Base-by-base conservation (phyloP, 1,284 basidiomycete species). In the Bondarzewia mesenterica region DNA sequence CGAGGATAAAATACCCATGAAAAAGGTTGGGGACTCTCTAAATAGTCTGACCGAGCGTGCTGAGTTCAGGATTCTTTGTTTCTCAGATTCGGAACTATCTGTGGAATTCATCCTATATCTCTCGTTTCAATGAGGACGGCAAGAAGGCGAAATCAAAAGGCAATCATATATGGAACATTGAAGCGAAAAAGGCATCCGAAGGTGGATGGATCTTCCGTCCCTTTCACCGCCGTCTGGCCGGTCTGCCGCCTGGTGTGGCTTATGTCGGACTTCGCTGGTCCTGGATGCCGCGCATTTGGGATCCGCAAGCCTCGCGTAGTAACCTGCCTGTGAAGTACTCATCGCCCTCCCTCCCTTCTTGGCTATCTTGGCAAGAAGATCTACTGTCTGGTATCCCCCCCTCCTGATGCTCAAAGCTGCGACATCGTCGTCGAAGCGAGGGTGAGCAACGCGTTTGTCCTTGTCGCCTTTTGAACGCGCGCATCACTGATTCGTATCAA, bases 101-200 rank as follows among this genome's bases (percentile, higher is more conserved):
- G 42, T 99, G 96, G 96, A 87, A 74, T 56, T 85, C 89, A 57
- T 86, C 88, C 21, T 88, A 89, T 61, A 99, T 99, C 61, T 88
- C 94, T 41, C 88, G 96, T 23, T 99, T 95, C 77, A 99, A 99
- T 65, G 93, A 98, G 61, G 96, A 99, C 65, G 96, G 93, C 29
- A 97, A 97, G 68, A 99, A 99, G 71, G 91, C 94, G 27, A 99
- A 99, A 70, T 95, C 93, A 47, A 98, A 98, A 73, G 96, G 96
- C 46, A 99, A 99, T 67, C 95, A 99, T 63, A 96, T 99, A 56
- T 99, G 96, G 96, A 95, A 94, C 62, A 88, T 99, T 44, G 93
- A 98, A 59, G 96, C 93, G 16, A 92, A 86, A 69, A 97, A 93
- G 61, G 61, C 68, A 7, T 64, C 71, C 8, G 85, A 89, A 32